These are phyloP conservation scores for Glarea lozoyensis DNA, from an alignment of 495 filamentous ascomycete species.

Conservation along the genomic window DNA sequence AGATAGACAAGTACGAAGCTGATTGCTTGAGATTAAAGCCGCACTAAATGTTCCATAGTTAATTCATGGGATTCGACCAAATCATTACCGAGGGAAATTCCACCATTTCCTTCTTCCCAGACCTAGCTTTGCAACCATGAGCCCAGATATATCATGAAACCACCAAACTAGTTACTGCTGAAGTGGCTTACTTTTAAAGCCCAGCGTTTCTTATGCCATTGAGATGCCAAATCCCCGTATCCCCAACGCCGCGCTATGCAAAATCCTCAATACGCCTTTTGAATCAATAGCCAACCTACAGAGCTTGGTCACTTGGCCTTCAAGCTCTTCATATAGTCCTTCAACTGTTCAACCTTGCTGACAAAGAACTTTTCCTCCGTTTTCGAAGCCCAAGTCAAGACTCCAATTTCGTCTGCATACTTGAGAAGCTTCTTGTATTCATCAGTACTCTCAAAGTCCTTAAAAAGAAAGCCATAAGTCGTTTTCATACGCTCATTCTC, in stretches of 20 bases:
- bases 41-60: too few relatives aligned
- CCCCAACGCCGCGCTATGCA: constrained; percentile 18
- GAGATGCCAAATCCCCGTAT: too few relatives aligned
- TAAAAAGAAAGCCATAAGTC: constrained; percentile 76
- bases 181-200: too few relatives aligned
- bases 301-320: constrained; percentile 25
- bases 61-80: too few relatives aligned
- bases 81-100: too few relatives aligned
- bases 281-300: neutral
- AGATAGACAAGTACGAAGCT: too few relatives aligned
- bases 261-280: neutral
- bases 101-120: too few relatives aligned
- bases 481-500: constrained; percentile 88
- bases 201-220: too few relatives aligned
- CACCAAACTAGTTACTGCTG: too few relatives aligned
- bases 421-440: constrained; percentile 68
- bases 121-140: neutral
- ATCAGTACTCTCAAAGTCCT: constrained; percentile 65
- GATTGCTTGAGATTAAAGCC: too few relatives aligned
- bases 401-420: constrained; percentile 90
- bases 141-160: too few relatives aligned
- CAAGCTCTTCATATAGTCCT: constrained; percentile 63
- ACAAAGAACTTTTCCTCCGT: constrained; percentile 77
- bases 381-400: constrained; percentile 79
- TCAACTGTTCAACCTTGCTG: constrained; percentile 74